Conservation (phyloP, 106 monocot genomes). For the Dendrobium chrysotoxum region DNA sequence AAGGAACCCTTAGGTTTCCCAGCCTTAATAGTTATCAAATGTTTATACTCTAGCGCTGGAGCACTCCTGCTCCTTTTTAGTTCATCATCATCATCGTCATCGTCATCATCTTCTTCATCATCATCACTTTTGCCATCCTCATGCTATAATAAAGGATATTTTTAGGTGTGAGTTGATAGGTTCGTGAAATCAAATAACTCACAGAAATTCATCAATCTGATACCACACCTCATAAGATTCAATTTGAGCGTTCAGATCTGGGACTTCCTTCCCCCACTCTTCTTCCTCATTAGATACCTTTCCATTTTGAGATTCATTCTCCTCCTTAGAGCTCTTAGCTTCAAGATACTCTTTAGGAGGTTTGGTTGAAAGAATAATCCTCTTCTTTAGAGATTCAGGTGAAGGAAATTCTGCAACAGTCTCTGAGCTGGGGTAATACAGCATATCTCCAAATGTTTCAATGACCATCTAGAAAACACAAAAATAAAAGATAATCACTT, state of each 20-base stretch:
- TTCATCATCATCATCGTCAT: slow-evolving; percentile 22
- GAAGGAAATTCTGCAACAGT: slow-evolving; percentile 60
- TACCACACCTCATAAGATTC: slow-evolving; percentile 31
- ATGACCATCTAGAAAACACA: slow-evolving; percentile 42
- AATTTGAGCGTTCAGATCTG: slow-evolving; percentile 56
- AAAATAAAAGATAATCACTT: slow-evolving; percentile 9
- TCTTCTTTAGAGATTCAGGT: slow-evolving; percentile 60
- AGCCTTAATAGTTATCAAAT: slow-evolving; percentile 56
- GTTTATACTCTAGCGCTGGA: slow-evolving; percentile 34
- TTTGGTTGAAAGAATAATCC: slow-evolving; percentile 77
- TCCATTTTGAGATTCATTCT: slow-evolving; percentile 17
- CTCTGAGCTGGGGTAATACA: slow-evolving; percentile 62
- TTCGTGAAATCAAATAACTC: background rate
- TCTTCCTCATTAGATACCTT: slow-evolving; percentile 40
- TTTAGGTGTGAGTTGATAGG: background rate
- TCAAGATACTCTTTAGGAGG: slow-evolving; percentile 85
- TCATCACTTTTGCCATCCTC: slow-evolving; percentile 14
- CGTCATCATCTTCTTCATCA: slow-evolving; percentile 33
- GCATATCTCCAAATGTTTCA: slow-evolving; percentile 65
- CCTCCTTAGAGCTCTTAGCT: slow-evolving; percentile 45
- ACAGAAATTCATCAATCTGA: background rate
- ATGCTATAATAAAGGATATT: background rate
- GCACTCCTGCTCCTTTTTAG: slow-evolving; percentile 16
- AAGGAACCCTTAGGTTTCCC: slow-evolving; percentile 53
- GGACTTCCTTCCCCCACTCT: slow-evolving; percentile 68